Base-by-base conservation (phyloP, 352 stramenopile species). In the Globisporangium alternatum region DNA sequence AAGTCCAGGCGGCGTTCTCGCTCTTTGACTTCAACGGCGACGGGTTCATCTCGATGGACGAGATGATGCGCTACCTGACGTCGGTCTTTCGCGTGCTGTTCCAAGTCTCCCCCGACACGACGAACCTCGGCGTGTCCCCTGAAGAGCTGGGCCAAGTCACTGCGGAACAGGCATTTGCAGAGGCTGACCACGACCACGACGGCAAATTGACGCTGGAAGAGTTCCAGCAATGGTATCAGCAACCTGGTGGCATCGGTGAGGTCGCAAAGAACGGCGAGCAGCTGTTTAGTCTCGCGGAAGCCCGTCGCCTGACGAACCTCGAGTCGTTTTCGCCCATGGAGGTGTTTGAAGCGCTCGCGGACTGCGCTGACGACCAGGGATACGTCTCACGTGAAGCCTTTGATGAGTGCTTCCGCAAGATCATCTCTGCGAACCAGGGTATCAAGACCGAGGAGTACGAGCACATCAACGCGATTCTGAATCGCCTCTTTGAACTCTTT, bases 21-120 rank as follows among this genome's bases (percentile, higher is more conserved):
- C 65, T 97, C 1, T 94, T 96, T 63, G 90, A 97, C 63, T 91
- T 93, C 56, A 94, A 97, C 65, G 85, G 84, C 33, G 90, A 97
- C 64, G 86, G 88, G 0, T 94, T 89, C 60, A 95, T 97, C 48
- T 95, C 87, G 2, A 47, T 91, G 13, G 81, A 91, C 9, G 88
- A 97, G 44, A 94, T 97, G 84, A 86, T 82, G 21, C 86, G 79
- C 17, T 97, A 96, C 66, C 62, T 96, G 33, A 90, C 86, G n/a
- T 91, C 82, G 1, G 86, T 96, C 0, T 96, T 96, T 64, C 86
- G 81, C 35, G 85, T 96, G 17, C 72, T 97, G 3, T 96, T 91
- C 54, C 81, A 89, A 75, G 79, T 91, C n/a, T 88, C 76, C 9
- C 78, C 83, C 2, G 78, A 91, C 44, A 80, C 80, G 0, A 73